Base-by-base conservation (phyloP, 805 yeast species). In the Sungouiozyma intestinalis region DNA sequence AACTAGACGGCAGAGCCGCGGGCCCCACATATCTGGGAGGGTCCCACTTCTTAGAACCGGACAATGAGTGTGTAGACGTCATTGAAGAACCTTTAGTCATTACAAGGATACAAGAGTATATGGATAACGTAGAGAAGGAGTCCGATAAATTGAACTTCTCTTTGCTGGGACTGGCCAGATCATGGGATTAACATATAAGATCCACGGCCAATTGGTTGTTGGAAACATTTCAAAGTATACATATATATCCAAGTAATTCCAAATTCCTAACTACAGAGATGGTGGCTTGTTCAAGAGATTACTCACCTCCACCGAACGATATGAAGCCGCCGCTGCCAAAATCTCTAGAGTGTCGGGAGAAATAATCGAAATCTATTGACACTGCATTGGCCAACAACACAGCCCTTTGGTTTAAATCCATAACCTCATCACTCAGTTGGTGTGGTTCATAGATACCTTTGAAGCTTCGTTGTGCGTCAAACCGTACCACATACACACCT, bases 301-400 rank as follows among this genome's bases (percentile, higher is more conserved):
- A 58, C 36, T 49, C 49, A 14, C 51, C 47, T 15, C 47, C 44
- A 5, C 60, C 60, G 36, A 57, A 51, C 6, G 60, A 47, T 14
- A 60, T 33, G 7, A 58, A 41, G 2, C 68, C 66, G 14, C 79
- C 73, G 21, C 74, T 72, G 11, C 72, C 70, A 19, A 77, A 69
- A 17, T 72, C 71, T 33, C 78, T 71, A 16, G 90, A 79, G 59
- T 88, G 97, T 59, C 97, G 74, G n/a, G 95, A 85, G 63, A 92
- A 92, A 65, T 88, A 92, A 63, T 92, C 98, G 62, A 86, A 92
- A 62, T 92, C 98, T 46, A 92, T 81, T 45, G 94, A 82, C 1
- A 92, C 81, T 0, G 97, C 95, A 46, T 82, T 84, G 0, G 86
- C 95, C 42, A 92, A 67, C 60, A 92, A 55, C 1, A 87, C 77